phyloP scores from a whole-genome alignment of 2,329 filamentous ascomycete species.

The Ceratocystis eucalypticola region DNA sequence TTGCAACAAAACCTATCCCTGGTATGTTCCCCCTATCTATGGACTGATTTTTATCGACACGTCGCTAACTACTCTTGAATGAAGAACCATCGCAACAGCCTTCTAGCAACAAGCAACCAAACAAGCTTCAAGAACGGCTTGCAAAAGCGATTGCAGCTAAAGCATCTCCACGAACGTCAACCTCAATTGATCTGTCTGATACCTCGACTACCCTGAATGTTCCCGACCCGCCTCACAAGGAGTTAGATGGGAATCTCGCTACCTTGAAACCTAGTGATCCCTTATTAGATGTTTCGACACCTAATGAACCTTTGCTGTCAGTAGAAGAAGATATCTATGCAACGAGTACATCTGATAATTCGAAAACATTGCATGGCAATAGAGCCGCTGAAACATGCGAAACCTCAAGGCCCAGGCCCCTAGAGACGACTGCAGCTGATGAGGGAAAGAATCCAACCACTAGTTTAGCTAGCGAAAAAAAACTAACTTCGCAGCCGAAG shows the following conservation, averaged over 20 bases:
- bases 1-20: not conserved
- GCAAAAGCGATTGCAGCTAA: constrained; percentile 76
- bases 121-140: constrained; percentile 76
- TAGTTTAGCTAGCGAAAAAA: not conserved
- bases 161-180: constrained; percentile 15
- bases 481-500: not conserved
- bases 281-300: too few relatives aligned
- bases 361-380: too few relatives aligned
- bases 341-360: too few relatives aligned
- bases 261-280: too few relatives aligned
- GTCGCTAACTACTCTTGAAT: not conserved
- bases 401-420: too few relatives aligned
- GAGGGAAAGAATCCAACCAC: not conserved
- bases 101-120: constrained; percentile 54
- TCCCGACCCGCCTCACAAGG: too few relatives aligned
- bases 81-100: constrained; percentile 35
- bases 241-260: too few relatives aligned
- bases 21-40: not conserved
- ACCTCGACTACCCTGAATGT: not conserved
- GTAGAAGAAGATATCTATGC: too few relatives aligned
- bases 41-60: not conserved
- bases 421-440: not conserved
- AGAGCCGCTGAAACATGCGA: too few relatives aligned
- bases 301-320: too few relatives aligned
- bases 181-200: not conserved